Conservation (phyloP, 1,284 basidiomycete genomes). For the Volvariella volvacea region DNA sequence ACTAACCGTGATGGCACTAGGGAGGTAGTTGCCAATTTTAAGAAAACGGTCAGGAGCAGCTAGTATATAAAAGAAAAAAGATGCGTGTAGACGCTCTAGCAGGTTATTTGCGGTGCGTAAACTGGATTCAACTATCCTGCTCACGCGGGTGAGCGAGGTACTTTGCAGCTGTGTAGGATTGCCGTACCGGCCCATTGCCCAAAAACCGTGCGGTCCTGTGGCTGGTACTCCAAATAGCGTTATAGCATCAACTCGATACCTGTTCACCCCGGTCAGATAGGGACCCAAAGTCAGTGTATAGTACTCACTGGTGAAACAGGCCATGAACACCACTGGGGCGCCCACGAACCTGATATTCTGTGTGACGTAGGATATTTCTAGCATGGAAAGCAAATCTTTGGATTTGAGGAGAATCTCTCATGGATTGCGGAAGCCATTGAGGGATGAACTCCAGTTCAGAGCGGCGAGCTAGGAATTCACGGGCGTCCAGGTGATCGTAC, state of each 20-base stretch:
- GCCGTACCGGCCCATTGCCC: slow-evolving; percentile 78
- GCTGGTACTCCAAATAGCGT: slow-evolving; percentile 88
- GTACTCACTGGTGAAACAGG: slow-evolving; percentile 62
- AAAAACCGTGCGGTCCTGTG: slow-evolving; percentile 90
- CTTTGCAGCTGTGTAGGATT: background rate
- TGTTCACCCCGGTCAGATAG: slow-evolving; percentile 19
- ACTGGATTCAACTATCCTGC: slow-evolving; percentile 77
- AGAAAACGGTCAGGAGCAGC: slow-evolving; percentile 73
- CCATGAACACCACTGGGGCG: slow-evolving; percentile 74
- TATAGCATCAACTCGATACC: slow-evolving; percentile 92
- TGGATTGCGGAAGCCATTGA: slow-evolving; percentile 37
- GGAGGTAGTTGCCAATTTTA: slow-evolving; percentile 86
- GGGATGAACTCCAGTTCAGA: slow-evolving; percentile 25
- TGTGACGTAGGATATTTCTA: slow-evolving; percentile 58
- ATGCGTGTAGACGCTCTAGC: slow-evolving; percentile 89
- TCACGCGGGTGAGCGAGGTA: slow-evolving; percentile 8
- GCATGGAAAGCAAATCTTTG: slow-evolving; percentile 51
- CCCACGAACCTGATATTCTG: slow-evolving; percentile 65
- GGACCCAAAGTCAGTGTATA: slow-evolving; percentile 2
- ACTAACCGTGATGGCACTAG: slow-evolving; percentile 77
- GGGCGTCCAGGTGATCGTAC: slow-evolving; percentile 66
- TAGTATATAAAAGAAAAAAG: slow-evolving; percentile 92
- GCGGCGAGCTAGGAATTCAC: slow-evolving; percentile 27
- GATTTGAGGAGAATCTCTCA: slow-evolving; percentile 37
- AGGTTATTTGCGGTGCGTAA: slow-evolving; percentile 88